Base-by-base conservation (phyloP, 2,329 filamentous ascomycete species). In the Corynespora cassiicola region DNA sequence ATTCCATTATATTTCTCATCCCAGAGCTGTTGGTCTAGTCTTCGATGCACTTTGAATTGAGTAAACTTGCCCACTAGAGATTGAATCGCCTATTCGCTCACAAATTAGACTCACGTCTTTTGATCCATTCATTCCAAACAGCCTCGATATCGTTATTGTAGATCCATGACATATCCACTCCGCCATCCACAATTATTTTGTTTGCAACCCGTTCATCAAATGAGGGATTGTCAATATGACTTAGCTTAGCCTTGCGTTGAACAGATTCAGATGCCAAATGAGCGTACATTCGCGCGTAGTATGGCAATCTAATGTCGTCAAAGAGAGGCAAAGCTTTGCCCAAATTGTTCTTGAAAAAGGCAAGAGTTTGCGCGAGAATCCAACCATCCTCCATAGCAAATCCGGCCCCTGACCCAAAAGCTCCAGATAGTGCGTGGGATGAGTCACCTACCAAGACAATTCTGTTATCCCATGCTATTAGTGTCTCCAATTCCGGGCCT, bases 371-470 rank as follows among this genome's bases (percentile, higher is more conserved):
- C 8, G 70, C 70, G 2, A 75, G 58, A 16, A 75, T 66, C 70
- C 69, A 76, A 7, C 68, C 71, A 53, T 75, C 73, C 46, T 76
- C 67, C 50, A 75, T 61, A 0, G 73, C 72, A 42, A 74, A 74
- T 0, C 67, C 72, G 5, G 73, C 73, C 0, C 73, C 73, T 3
- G 71, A 73, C 0, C 73, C 73, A 47, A 73, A 73, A 0, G 69
- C 70, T 2, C 69, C 69, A 56, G 76, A 77, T 0, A 80, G 65
- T 1, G 78, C 75, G 52, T 82, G 79, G 1, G 76, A 80, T 0
- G 77, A 73, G 46, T 82, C 78, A 7, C 78, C 79, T 1, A 81
- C 70, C 4, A 81, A 66, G 5, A 74, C 78, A 3, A 80, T 50
- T 9, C 37, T 40, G 34, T 71, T 72, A 26, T 70, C 58, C 63